Evolutionary conservation across 2,329 filamentous ascomycete genomes (phyloP).

Genomic region (Neonectria sp.): DNA sequence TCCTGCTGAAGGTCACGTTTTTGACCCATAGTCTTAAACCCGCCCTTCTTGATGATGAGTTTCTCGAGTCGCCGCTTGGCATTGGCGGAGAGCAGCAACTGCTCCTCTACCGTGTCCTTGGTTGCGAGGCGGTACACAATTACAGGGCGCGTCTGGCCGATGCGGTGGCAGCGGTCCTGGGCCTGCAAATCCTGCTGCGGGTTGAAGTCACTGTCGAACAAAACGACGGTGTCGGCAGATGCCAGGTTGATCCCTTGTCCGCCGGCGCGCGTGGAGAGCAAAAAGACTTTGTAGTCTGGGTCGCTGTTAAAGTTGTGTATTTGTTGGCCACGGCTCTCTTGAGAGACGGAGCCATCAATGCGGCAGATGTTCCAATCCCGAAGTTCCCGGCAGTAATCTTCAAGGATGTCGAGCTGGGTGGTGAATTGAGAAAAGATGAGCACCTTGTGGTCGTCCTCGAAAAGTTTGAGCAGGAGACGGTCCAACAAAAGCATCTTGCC

Average conservation of each 20-base stretch:
- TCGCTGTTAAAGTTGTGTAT: slow-evolving; percentile 82
- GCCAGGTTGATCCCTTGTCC: slow-evolving; percentile 97
- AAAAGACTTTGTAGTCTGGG: slow-evolving; percentile 79
- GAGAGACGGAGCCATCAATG: slow-evolving; percentile 90
- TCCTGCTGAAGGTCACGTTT: slow-evolving; percentile 69
- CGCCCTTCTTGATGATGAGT: slow-evolving; percentile 94
- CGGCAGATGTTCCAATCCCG: slow-evolving; percentile 87
- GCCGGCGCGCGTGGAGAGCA: slow-evolving; percentile 91
- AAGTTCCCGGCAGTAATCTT: slow-evolving; percentile 85
- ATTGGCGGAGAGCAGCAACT: slow-evolving; percentile 87
- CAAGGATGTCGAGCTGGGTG: slow-evolving; percentile 90
- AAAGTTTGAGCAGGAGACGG: slow-evolving; percentile 82
- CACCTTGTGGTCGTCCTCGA: slow-evolving; percentile 86
- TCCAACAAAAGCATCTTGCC: slow-evolving; percentile 98
- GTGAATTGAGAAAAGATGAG: slow-evolving; percentile 98
- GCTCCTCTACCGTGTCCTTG: slow-evolving; percentile 92
- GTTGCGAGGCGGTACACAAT: slow-evolving; percentile 95
- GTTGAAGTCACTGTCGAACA: slow-evolving; percentile 94
- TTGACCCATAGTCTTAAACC: slow-evolving; percentile 79
- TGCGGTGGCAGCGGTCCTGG: slow-evolving; percentile 94
- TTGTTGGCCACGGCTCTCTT: slow-evolving; percentile 78
- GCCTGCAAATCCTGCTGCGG: slow-evolving; percentile 97
- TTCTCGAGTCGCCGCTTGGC: slow-evolving; percentile 94
- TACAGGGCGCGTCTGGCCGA: slow-evolving; percentile 93
- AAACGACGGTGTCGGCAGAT: slow-evolving; percentile 90